Evolutionary conservation across 345 rosid genomes (phyloP), one percentile per base, ranked within the genome.

Genomic region (Erucastrum elatum): DNA sequence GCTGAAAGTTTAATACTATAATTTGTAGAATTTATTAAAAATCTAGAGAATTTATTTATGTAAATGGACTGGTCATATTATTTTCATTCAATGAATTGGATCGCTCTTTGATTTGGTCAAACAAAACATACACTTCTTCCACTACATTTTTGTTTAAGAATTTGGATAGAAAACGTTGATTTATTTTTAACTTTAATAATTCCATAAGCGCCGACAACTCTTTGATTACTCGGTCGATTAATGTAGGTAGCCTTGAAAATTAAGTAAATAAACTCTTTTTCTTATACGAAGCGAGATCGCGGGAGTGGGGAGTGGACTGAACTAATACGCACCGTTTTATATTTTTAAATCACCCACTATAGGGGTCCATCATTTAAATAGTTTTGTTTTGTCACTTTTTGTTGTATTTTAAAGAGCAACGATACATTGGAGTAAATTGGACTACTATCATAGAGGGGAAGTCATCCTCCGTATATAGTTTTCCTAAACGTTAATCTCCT

Each of bases 221-320:
- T 21, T 21, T 21, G 21, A 17, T 3, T 25, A 58, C 16, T 21
- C 27, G 21, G 55, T 49, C 1, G 55, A 49, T 49, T 49, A 49
- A 44, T 44, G 53, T 12, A 44, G n/a, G 16, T 13, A 49, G 55
- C 16, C 55, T 49, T 49, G 55, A 5, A 49, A 49, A 49, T 13
- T 49, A 49, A 49, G 55, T 49, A n/a, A 49, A 13, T 4, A 49
- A 11, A n/a, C 55, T 49, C 16, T 49, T n/a, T 73, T 67, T 29
- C 59, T 35, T 60, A 68, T 67, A 79, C 70, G 70, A 46, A 73
- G 73, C 72, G 77, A 78, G 82, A 78, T 78, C 77, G 77, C 82
- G 78, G 82, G 73, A 49, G 55, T n/a, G 53, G 51, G 65, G 6
- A 72, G 77, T 72, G 69, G 73, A 66, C 67, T 11, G 33, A 25